phyloP scores from a whole-genome alignment of 2,329 filamentous ascomycete species.

The Cladophialophora bantiana region DNA sequence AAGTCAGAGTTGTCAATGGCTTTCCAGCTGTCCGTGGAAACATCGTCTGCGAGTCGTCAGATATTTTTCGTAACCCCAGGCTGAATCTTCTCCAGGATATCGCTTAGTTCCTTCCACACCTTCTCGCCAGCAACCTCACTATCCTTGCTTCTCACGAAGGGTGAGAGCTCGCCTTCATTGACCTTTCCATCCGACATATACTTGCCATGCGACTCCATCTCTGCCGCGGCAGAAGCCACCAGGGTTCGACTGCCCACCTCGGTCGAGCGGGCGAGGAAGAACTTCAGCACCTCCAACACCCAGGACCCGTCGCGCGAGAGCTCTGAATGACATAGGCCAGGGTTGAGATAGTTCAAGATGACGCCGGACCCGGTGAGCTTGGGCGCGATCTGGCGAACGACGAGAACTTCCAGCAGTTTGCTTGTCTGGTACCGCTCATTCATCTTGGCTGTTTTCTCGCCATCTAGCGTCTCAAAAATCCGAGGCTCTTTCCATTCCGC shows the following conservation, averaged over 20 bases:
- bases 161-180: slow-evolving; percentile 40
- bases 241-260: slow-evolving; percentile 59
- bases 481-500: slow-evolving; percentile 48
- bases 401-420: slow-evolving; percentile 59
- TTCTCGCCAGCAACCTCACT: slow-evolving; percentile 49
- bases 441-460: slow-evolving; percentile 48
- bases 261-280: slow-evolving; percentile 51
- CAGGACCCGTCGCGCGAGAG: slow-evolving; percentile 50
- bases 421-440: slow-evolving; percentile 52
- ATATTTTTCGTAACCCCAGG: slow-evolving; percentile 46
- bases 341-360: slow-evolving; percentile 60
- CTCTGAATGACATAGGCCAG: slow-evolving; percentile 60
- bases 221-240: slow-evolving; percentile 48
- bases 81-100: slow-evolving; percentile 52
- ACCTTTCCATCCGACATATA: slow-evolving; percentile 53
- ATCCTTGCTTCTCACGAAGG: slow-evolving; percentile 51
- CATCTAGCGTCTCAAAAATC: slow-evolving; percentile 50
- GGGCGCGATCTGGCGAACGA: slow-evolving; percentile 46
- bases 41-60: slow-evolving; percentile 1
- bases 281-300: slow-evolving; percentile 42
- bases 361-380: slow-evolving; percentile 46
- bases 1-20: too few relatives aligned
- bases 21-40: neutral
- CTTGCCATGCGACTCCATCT: slow-evolving; percentile 55
- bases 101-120: slow-evolving; percentile 54